Base-by-base conservation (phyloP, 83 land plant genomes). In the Picea mariana region DNA sequence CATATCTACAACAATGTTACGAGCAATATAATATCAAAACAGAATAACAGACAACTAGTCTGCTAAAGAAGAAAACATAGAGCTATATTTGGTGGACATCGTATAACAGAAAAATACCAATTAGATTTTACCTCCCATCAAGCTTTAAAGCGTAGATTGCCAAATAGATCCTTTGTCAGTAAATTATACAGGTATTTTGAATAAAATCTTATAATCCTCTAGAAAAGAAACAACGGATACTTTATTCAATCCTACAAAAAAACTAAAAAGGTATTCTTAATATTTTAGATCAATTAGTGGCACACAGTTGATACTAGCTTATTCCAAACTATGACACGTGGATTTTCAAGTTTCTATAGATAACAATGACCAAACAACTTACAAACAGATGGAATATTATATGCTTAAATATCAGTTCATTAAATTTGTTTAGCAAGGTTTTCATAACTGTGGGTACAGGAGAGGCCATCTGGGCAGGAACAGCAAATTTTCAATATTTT, bases 1-100 rank as follows among this genome's bases (percentile, higher is more conserved):
- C 95, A 87, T 95, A 95, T 23, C 34, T 93, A 86, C 64, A 81
- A 76, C 44, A 75, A 55, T 21, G n/a, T 69, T 69, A 15, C 15
- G 15, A 34, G 5, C 3, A 31, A 13, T 69, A 31, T 38, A 8
- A 38, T 31, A 69, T 27, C 75, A 69, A 34, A 27, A 31, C 15
- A 4, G 9, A 69, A 69, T 69, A 40, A 18, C 64, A 62, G 5
- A 31, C 5, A 16, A 34, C 31, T 13, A 13, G 38, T 34, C 38
- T 68, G 44, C 7, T 4, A 68, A 34, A 34, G 20, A 34, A 69
- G 34, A 31, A 17, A 34, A 69, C 16, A 38, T 17, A 69, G 47
- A 34, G 20, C n/a, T 17, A 69, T 6, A 24, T 16, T 17, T 69
- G n/a, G 12, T 69, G 73, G 44, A 69, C 6, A 34, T 16, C 34